phyloP scores from a whole-genome alignment of 345 rosid species.

The Toxicodendron radicans region DNA sequence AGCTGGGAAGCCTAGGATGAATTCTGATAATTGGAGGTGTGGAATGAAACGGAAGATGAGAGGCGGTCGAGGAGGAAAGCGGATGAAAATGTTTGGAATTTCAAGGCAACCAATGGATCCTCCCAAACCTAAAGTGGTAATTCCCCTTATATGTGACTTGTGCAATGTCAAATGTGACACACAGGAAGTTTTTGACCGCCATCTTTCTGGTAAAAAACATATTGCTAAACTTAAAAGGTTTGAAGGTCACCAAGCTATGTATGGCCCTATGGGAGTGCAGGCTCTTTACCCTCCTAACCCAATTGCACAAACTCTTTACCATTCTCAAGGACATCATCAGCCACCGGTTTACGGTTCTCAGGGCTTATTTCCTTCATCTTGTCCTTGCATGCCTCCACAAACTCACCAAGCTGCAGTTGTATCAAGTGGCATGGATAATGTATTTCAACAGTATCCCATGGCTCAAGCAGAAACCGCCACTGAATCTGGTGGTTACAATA shows the following conservation, averaged over 20 bases:
- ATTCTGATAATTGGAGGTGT: constrained; percentile 17
- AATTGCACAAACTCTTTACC: constrained; percentile 11
- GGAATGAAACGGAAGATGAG: constrained; percentile 32
- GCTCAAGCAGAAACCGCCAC: constrained; percentile 3
- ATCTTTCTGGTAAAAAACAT: constrained; percentile 44
- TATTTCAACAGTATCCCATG: constrained; percentile 8
- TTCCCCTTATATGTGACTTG: constrained; percentile 35
- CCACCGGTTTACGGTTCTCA: constrained; percentile 8
- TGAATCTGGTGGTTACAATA: background rate
- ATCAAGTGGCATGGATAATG: constrained; percentile 14
- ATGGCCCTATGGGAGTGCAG: constrained; percentile 34
- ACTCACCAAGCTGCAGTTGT: constrained; percentile 8
- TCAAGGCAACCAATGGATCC: constrained; percentile 19
- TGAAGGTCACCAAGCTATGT: constrained; percentile 33
- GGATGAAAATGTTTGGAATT: constrained; percentile 19
- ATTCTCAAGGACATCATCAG: constrained; percentile 17
- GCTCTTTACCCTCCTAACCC: constrained; percentile 41
- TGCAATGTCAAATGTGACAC: constrained; percentile 43
- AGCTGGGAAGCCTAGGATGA: constrained; percentile 11
- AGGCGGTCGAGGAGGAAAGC: constrained; percentile 26
- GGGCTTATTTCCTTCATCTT: constrained; percentile 19
- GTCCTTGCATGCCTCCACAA: constrained; percentile 19
- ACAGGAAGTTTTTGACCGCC: constrained; percentile 32
- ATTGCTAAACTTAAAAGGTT: constrained; percentile 34
- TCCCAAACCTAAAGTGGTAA: constrained; percentile 29